phyloP scores from a whole-genome alignment of 176 grass and related monocot species.

The Oryza officinalis region DNA sequence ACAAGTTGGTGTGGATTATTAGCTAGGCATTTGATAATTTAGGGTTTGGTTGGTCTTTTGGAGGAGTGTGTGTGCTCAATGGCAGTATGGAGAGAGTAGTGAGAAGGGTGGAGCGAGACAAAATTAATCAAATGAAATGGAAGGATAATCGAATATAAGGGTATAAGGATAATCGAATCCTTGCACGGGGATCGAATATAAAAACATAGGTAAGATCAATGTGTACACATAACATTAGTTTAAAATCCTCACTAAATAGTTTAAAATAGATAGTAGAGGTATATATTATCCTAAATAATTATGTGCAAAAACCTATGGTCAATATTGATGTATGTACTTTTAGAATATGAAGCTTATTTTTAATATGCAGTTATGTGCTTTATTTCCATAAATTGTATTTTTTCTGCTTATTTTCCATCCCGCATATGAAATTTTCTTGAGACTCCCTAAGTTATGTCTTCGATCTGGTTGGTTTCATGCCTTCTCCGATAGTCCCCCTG shows the following conservation, averaged over 20 bases:
- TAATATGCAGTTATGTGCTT: too few species aligned
- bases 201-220: not conserved
- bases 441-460: not conserved
- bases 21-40: constrained; percentile 15
- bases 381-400: too few species aligned
- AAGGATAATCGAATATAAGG: not conserved
- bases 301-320: too few species aligned
- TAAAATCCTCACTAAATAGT: not conserved
- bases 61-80: not conserved
- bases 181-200: not conserved
- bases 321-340: too few species aligned
- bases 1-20: constrained; percentile 27
- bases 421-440: not conserved
- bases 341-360: too few species aligned
- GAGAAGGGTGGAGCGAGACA: not conserved
- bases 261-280: not conserved
- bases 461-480: not conserved
- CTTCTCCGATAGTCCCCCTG: not conserved
- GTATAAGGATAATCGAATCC: too few species aligned
- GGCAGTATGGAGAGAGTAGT: not conserved
- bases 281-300: too few species aligned
- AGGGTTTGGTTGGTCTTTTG: constrained; percentile 2
- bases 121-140: not conserved
- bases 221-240: not conserved
- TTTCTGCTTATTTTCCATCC: not conserved